Conservation (phyloP, 208 protist genomes). For the Trichomonas vaginalis region DNA sequence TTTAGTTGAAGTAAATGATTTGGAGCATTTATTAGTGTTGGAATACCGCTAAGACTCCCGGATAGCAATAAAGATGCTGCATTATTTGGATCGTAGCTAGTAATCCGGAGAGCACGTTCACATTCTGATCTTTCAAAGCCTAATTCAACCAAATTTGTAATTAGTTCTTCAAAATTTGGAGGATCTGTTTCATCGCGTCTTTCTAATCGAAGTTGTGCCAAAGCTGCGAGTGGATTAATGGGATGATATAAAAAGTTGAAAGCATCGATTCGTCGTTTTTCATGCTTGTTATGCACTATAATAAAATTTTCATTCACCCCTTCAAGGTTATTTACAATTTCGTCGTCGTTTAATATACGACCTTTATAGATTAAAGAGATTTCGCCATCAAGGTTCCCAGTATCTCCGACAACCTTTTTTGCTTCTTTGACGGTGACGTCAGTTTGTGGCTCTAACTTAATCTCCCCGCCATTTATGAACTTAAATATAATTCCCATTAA, state of each 20-base stretch:
- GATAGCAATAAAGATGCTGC: background rate
- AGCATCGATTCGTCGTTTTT: background rate
- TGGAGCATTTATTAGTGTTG: too few relatives aligned
- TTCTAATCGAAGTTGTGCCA: background rate
- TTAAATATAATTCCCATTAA: background rate
- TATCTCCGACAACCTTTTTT: background rate
- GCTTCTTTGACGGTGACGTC: background rate
- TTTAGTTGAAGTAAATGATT: too few relatives aligned
- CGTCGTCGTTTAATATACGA: background rate
- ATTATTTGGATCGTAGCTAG: background rate
- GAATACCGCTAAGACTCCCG: too few relatives aligned
- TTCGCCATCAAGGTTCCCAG: background rate
- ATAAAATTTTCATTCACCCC: background rate
- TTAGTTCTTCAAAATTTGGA: background rate
- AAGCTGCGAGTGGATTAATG: background rate
- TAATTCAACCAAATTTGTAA: background rate
- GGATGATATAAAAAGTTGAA: background rate
- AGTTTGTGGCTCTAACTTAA: background rate
- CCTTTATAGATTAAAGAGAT: background rate
- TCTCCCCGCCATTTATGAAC: background rate
- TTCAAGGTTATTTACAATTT: background rate
- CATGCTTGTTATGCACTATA: background rate
- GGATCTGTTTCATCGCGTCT: background rate
- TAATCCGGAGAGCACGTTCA: background rate
- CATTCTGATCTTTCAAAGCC: background rate